A percentile compares a stretch with the other conserved stretches of the same genome.
Conservation (phyloP, 1,284 basidiomycete species). For the Austroboletus niveus region DNA sequence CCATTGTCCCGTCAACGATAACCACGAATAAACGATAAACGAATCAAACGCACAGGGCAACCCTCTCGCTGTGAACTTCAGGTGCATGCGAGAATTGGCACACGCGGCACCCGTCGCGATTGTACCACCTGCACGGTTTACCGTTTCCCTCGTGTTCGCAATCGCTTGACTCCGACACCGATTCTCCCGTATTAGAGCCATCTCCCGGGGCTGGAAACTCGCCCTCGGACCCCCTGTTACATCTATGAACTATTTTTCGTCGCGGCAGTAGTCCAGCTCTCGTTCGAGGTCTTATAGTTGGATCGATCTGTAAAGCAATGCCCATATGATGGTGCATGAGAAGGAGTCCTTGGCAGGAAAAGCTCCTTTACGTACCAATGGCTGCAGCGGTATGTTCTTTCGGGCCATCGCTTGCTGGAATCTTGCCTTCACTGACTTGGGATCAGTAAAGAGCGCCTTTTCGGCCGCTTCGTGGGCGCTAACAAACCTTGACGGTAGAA, state of each 20-base stretch:
- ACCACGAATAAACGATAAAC: neutral
- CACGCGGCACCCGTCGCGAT: slow-evolving; percentile 41
- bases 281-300: slow-evolving; percentile 4
- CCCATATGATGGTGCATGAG: neutral
- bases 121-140: slow-evolving; percentile 51
- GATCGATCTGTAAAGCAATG: slow-evolving; percentile 12
- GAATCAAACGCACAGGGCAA: slow-evolving; percentile 40
- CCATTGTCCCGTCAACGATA: no score
- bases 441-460: slow-evolving; percentile 10
- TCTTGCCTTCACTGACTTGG: slow-evolving; percentile 16
- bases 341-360: no score
- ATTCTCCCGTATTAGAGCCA: slow-evolving; percentile 22
- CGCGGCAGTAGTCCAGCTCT: neutral
- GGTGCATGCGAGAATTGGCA: slow-evolving; percentile 51
- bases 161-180: slow-evolving; percentile 44
- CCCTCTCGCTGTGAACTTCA: slow-evolving; percentile 47
- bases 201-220: slow-evolving; percentile 36
- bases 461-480: slow-evolving; percentile 9
- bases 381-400: neutral
- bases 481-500: neutral
- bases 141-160: slow-evolving; percentile 46
- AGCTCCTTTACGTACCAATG: neutral
- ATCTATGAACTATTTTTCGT: neutral
- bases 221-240: slow-evolving; percentile 26
- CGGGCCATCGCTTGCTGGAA: neutral